Conservation (phyloP, 192 early-diverging fungal genomes). For the Coemansia sp. region DNA sequence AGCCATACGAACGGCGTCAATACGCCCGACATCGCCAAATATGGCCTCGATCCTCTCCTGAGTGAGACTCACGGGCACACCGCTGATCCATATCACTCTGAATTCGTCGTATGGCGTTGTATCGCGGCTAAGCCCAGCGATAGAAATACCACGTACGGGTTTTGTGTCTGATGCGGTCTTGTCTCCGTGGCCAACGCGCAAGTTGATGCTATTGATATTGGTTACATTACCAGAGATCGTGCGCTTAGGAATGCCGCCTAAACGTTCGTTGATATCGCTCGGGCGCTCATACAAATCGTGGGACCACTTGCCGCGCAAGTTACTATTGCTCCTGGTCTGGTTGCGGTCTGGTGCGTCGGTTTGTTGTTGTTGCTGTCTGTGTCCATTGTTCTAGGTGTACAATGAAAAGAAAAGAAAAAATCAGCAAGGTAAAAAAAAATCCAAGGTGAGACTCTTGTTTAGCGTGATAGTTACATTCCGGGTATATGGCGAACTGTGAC, state of each 20-base stretch:
- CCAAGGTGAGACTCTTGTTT: not conserved
- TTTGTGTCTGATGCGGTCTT: not conserved
- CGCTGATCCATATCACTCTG: conserved; percentile 38
- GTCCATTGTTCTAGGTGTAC: not conserved
- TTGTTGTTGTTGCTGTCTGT: not conserved
- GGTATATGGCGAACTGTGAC: conserved; percentile 30
- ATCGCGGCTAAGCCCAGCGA: conserved; percentile 32
- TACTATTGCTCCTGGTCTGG: not conserved
- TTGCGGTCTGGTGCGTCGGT: not conserved
- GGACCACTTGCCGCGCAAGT: conserved; percentile 18
- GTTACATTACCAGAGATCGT: not conserved
- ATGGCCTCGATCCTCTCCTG: conserved; percentile 39
- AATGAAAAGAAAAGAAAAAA: not conserved
- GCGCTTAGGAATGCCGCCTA: conserved; percentile 15
- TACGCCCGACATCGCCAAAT: conserved; percentile 41
- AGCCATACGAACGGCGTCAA: conserved; percentile 47
- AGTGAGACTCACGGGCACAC: conserved; percentile 34
- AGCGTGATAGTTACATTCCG: conserved; percentile 24
- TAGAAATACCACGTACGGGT: conserved; percentile 25
- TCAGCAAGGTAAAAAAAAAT: not conserved
- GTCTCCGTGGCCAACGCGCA: not conserved
- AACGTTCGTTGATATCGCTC: conserved; percentile 36
- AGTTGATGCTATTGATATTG: not conserved
- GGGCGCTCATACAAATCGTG: conserved; percentile 36
- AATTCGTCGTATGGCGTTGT: conserved; percentile 34